Conservation (phyloP, 805 yeast genomes). For the Limtongozyma cylindracea region DNA sequence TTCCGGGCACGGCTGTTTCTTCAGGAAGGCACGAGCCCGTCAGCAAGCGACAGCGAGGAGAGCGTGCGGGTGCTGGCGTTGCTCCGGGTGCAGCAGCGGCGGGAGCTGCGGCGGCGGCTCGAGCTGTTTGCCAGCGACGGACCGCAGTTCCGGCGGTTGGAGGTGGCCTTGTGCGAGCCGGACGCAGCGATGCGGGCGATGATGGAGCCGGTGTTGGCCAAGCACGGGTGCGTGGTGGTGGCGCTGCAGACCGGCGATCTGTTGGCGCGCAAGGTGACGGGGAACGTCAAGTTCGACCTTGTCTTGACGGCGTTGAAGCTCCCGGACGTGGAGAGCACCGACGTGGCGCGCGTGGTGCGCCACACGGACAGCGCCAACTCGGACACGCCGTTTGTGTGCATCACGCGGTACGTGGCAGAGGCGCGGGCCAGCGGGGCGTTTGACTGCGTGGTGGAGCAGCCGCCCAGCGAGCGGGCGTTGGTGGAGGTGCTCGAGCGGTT, state of each 20-base stretch:
- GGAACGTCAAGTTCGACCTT: conserved; percentile 63
- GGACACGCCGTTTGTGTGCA: conserved; percentile 50
- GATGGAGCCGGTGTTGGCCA: conserved; percentile 33
- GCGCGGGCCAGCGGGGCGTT: conserved; percentile 28
- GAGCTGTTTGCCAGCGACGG: conserved; percentile 3
- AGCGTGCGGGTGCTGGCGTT: conserved; percentile 22
- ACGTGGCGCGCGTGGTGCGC: conserved; percentile 52
- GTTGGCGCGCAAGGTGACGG: conserved; percentile 54
- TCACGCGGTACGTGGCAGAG: conserved; percentile 49
- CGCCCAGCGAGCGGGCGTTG: too few relatives aligned
- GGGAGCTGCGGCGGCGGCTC: conserved; percentile 20
- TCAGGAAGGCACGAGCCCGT: conserved; percentile 5
- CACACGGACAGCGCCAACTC: conserved; percentile 60
- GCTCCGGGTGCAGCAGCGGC: conserved; percentile 22
- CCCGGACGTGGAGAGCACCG: conserved; percentile 43
- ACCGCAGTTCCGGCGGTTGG: too few relatives aligned
- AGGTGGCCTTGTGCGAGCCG: conserved; percentile 66
- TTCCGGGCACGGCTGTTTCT: too few relatives aligned
- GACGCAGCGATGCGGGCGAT: conserved; percentile 61
- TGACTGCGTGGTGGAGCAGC: conserved; percentile 54
- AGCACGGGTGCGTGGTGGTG: conserved; percentile 59
- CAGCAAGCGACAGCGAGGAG: conserved; percentile 49
- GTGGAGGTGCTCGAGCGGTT: too few relatives aligned
- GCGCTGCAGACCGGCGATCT: conserved; percentile 64
- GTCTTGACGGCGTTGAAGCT: conserved; percentile 54